phyloP scores from a whole-genome alignment of 345 rosid species.

The Brassica cretica region DNA sequence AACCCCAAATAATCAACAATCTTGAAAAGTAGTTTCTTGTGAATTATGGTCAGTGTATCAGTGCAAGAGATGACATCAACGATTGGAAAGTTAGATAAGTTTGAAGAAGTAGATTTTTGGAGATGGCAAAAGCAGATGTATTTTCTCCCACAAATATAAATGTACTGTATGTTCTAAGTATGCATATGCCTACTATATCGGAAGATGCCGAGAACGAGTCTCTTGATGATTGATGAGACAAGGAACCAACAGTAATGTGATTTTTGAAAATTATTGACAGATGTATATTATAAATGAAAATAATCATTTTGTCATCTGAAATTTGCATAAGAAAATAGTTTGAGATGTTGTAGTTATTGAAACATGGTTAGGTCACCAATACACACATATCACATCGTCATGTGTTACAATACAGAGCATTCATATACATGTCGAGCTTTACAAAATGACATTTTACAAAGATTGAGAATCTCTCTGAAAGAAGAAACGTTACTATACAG shows the following conservation, averaged over 20 bases:
- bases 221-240: too few relatives aligned
- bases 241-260: not conserved
- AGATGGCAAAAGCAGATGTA: too few relatives aligned
- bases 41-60: too few relatives aligned
- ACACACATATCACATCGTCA: not conserved
- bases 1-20: too few relatives aligned
- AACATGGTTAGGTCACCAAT: not conserved
- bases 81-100: too few relatives aligned
- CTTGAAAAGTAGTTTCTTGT: too few relatives aligned
- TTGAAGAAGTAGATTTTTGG: too few relatives aligned
- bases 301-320: not conserved
- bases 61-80: too few relatives aligned
- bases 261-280: not conserved
- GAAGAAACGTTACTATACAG: conserved; percentile 3
- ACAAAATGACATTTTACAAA: conserved; percentile 2
- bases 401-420: not conserved
- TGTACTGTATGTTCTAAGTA: too few relatives aligned
- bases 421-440: not conserved
- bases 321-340: not conserved
- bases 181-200: too few relatives aligned
- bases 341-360: not conserved
- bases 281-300: not conserved
- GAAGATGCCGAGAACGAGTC: too few relatives aligned
- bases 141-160: too few relatives aligned
- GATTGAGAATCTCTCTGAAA: not conserved